Base-by-base conservation (phyloP, 164 flowering plant species). In the Amborella trichopoda region DNA sequence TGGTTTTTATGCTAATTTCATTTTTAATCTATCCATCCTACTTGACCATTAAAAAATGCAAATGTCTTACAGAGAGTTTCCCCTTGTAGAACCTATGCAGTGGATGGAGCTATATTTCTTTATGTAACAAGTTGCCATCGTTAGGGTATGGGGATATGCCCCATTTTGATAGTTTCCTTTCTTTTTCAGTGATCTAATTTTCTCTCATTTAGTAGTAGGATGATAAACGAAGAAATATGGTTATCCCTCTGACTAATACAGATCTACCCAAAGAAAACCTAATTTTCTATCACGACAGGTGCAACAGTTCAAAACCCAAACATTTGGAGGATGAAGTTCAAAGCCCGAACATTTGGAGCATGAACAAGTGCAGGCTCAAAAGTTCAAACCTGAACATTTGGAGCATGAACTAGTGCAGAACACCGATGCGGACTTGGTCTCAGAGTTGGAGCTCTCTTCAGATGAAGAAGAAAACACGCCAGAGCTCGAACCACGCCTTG, bases 381-480 rank as follows among this genome's bases (percentile, higher is more conserved):
- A n/a, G n/a, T n/a, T n/a, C n/a, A n/a, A n/a, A n/a, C n/a, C n/a
- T n/a, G n/a, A n/a, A n/a, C n/a, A n/a, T n/a, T 4, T 48, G 52
- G 68, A 60, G 47, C 63, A 62, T 59, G 54, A 59, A 25, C 50
- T 45, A 3, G 56, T 61, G 4, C 62, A 26, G 22, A 54, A 16
- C 21, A 63, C 67, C 5, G 78, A 74, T 21, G 83, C 75, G 58
- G 84, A 81, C 52, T 52, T 81, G 54, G 78, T 81, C 41, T 74
- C 68, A 63, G 89, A 80, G 52, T 61, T 77, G 28, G 69, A 77
- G 24, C 57, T 73, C 12, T 77, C 79, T 68, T 80, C 89, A 24
- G 89, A 80, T 54, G 83, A 73, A 17, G 76, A 34, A 19, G n/a
- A n/a, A n/a, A n/a, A n/a, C n/a, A n/a, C n/a, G n/a, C 27, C 65